These are phyloP conservation scores for Thalassiosira ordinaria DNA, from an alignment of 352 stramenopile species.

Conservation along the genomic window DNA sequence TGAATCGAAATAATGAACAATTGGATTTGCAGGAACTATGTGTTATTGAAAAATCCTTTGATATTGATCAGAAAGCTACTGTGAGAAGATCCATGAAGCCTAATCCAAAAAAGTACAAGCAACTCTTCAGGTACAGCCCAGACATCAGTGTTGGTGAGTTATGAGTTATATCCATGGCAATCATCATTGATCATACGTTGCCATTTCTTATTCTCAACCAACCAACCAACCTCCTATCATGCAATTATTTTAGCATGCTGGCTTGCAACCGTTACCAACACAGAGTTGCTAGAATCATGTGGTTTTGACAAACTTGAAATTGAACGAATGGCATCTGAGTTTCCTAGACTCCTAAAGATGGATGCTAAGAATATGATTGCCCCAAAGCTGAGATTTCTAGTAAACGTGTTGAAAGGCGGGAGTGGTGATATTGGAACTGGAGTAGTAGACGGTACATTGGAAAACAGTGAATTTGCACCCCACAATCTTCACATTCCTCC, in stretches of 20 bases:
- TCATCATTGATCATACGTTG: neutral
- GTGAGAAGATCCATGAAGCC: neutral
- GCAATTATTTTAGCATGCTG: slow-evolving; percentile 23
- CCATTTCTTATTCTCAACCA: no score
- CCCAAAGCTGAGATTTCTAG: slow-evolving; percentile 51
- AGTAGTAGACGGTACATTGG: slow-evolving; percentile 13
- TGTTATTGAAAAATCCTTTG: slow-evolving; percentile 31
- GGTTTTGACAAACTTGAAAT: slow-evolving; percentile 30
- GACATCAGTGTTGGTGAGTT: slow-evolving; percentile 26
- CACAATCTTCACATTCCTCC: slow-evolving; percentile 35
- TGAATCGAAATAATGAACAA: no score
- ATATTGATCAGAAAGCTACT: slow-evolving; percentile 15
- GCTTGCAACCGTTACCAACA: slow-evolving; percentile 15
- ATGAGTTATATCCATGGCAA: neutral
- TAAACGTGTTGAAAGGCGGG: slow-evolving; percentile 42
- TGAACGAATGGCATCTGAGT: slow-evolving; percentile 24
- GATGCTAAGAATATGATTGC: slow-evolving; percentile 50
- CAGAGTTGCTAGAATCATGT: slow-evolving; percentile 33
- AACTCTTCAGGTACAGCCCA: slow-evolving; percentile 35
- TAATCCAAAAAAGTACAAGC: slow-evolving; percentile 26
- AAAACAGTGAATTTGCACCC: slow-evolving; percentile 15
- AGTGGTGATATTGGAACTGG: slow-evolving; percentile 40
- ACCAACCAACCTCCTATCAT: no score
- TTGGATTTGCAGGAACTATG: slow-evolving; percentile 32
- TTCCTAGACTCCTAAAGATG: slow-evolving; percentile 29